Evolutionary conservation across 441 rosid species (phyloP).

Genomic region (Omphalea diandra): DNA sequence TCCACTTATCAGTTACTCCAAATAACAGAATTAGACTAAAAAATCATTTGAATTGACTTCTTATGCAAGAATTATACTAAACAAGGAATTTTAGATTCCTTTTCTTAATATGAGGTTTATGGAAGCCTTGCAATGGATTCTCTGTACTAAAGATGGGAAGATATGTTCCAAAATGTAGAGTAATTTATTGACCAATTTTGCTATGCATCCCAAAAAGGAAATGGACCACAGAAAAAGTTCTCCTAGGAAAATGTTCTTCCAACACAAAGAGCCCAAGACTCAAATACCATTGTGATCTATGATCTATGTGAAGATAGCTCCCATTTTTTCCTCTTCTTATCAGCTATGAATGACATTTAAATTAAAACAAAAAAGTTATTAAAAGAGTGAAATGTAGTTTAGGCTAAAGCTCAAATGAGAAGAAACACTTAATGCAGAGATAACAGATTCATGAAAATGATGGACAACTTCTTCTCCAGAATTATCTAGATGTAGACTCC

Average conservation of each 20-base stretch:
- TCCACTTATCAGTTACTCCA: too few species aligned
- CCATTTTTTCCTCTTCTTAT: background rate
- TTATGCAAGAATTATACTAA: too few species aligned
- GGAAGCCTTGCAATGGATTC: background rate
- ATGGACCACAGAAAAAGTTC: background rate
- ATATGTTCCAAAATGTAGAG: background rate
- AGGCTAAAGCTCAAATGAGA: background rate
- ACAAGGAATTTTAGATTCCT: background rate
- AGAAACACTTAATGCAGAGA: background rate
- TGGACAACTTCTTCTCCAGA: background rate
- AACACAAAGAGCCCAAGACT: background rate
- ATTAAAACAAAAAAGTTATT: background rate
- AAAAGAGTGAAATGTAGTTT: background rate
- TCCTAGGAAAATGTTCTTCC: background rate
- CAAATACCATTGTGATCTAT: background rate
- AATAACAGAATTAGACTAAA: too few species aligned
- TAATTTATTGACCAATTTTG: background rate
- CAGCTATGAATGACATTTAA: background rate
- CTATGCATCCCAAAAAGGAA: background rate
- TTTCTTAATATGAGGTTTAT: background rate
- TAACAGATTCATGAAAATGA: background rate
- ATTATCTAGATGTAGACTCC: background rate
- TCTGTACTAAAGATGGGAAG: background rate
- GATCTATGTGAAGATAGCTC: background rate
- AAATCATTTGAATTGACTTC: too few species aligned